Conservation (phyloP, 257 asterid genomes). For the Plectranthus barbatus region DNA sequence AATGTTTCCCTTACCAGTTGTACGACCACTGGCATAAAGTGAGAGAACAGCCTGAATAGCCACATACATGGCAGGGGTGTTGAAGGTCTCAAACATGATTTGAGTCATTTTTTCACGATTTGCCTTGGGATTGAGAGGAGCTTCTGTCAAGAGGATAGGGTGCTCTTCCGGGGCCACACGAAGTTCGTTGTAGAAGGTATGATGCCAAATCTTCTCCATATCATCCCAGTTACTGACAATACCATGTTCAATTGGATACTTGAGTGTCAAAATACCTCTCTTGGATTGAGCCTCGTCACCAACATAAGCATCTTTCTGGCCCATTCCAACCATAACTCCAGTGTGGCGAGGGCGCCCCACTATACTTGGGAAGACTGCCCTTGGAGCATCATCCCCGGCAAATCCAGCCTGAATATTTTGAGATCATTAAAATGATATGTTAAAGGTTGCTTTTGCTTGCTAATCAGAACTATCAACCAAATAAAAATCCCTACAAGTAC, state of each 20-base stretch:
- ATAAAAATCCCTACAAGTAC: background rate
- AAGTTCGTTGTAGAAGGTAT: conserved; percentile 52
- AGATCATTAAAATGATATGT: background rate
- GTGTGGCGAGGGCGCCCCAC: conserved; percentile 61
- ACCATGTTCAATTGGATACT: conserved; percentile 55
- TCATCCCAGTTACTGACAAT: conserved; percentile 63
- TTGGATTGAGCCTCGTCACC: conserved; percentile 51
- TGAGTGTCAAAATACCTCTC: conserved; percentile 60
- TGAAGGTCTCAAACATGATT: conserved; percentile 58
- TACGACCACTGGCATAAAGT: conserved; percentile 35
- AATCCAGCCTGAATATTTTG: conserved; percentile 39
- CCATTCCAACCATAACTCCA: conserved; percentile 54
- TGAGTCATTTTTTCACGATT: conserved; percentile 46
- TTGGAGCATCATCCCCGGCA: conserved; percentile 62
- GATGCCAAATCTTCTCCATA: conserved; percentile 66
- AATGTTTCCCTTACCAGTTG: conserved; percentile 25
- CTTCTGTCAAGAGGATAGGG: conserved; percentile 40
- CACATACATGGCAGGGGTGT: conserved; percentile 63
- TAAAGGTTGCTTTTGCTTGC: background rate
- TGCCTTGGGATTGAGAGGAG: conserved; percentile 45
- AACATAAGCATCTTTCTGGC: conserved; percentile 57
- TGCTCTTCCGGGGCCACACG: conserved; percentile 48
- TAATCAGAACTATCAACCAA: background rate
- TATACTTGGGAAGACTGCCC: conserved; percentile 50
- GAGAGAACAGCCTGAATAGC: conserved; percentile 58